Evolutionary conservation across 305 asterid genomes (phyloP), one percentile per base, ranked within the genome.

Genomic region (Solanum hybrid): DNA sequence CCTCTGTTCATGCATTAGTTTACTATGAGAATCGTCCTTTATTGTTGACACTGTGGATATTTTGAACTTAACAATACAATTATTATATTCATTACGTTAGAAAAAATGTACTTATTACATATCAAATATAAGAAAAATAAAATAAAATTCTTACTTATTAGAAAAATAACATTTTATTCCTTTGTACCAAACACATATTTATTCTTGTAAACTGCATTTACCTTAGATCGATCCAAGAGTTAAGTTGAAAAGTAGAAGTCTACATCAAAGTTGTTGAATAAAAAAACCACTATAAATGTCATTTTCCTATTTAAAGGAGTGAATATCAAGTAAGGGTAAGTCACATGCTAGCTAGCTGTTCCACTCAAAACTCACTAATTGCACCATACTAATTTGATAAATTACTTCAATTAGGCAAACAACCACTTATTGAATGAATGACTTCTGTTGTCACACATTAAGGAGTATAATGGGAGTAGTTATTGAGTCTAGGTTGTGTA

Each of bases 271-370:
- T 31, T 56, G 87, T 85, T 56, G 87, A 85, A 56, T 85, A 17
- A 31, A 85, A 36, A 45, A 11, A 0, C 31, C 76, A 51, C 12
- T 51, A 85, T 85, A 85, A 84, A 85, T 85, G 76, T 85, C 76
- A 85, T 85, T 51, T 84, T 84, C 87, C 87, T 51, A 84, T 31
- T 84, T 51, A 84, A 84, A 31, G 40, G 76, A 85, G 87, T 85
- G 76, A 85, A 84, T 31, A 51, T 84, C 42, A 51, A 84, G 87
- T 10, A 45, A 17, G 76, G 87, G 42, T 17, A 85, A 85, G 87
- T 56, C 31, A 51, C 75, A 51, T 56, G 60, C 22, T 36, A 78
- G 85, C 60, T 78, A 36, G 42, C 31, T 56, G 14, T 85, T 85
- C 76, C 87, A 56, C 42, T 85, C 38, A 36, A 56, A 36, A 36